Percentiles rank a stretch among this genome's conserved stretches.
These are phyloP conservation scores for Ustilago crameri DNA, from an alignment of 1,284 basidiomycete genomes.

Conservation along the genomic window DNA sequence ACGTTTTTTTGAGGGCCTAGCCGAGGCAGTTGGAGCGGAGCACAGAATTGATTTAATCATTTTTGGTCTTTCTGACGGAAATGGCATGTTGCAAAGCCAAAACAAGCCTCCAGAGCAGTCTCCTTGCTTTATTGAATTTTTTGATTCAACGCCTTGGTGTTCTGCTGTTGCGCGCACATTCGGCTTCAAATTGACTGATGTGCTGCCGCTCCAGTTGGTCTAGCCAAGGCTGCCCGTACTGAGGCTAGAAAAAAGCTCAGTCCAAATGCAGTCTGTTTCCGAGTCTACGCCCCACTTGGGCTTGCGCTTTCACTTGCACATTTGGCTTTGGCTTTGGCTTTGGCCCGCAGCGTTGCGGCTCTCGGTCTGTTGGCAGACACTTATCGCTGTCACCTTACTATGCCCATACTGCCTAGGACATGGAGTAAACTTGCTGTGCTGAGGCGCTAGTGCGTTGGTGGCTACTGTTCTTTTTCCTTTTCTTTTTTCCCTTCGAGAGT, in stretches of 20 bases:
- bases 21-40: not conserved
- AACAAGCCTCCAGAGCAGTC: constrained; percentile 8
- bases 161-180: too few relatives aligned
- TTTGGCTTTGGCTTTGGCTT: too few relatives aligned
- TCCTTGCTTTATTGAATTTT: not conserved
- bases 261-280: not conserved
- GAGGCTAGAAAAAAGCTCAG: not conserved
- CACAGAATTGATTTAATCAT: constrained; percentile 16
- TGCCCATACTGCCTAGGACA: too few relatives aligned
- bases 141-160: too few relatives aligned
- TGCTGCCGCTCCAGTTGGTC: not conserved
- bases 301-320: too few relatives aligned
- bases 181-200: not conserved
- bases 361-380: too few relatives aligned
- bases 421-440: too few relatives aligned
- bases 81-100: not conserved
- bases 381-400: too few relatives aligned
- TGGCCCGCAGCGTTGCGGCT: too few relatives aligned
- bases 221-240: not conserved
- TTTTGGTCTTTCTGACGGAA: not conserved
- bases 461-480: too few relatives aligned
- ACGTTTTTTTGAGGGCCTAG: not conserved
- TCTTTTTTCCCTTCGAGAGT: too few relatives aligned
- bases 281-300: not conserved
- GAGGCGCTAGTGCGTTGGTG: too few relatives aligned